Base-by-base conservation (phyloP, 192 early-diverging fungal genomes). In the Coemansia sp. region DNA sequence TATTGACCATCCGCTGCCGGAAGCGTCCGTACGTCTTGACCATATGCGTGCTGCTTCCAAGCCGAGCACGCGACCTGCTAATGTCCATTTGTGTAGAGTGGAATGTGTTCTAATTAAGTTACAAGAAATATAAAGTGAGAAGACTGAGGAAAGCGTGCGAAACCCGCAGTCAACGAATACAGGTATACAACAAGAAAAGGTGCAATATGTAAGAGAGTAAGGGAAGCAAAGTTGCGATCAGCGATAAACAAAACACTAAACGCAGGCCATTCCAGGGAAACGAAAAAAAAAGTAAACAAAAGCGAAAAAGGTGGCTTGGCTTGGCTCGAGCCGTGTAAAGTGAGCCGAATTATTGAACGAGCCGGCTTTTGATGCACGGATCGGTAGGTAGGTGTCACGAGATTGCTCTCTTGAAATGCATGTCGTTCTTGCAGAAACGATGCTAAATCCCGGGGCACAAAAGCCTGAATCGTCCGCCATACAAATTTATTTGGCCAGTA, bases 11-110 rank as follows among this genome's bases (percentile, higher is more conserved):
- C 19, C 77, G 71, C 41, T 79, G 71, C 23, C 64, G 64, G 40
- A 74, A 67, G 1, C 77, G 63, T 2, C 77, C 77, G 52, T 79
- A 79, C 30, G 77, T 79, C 28, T 74, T 79, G 55, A 79, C 71
- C 64, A 74, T 64, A 7, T 70, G 71, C 41, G 71, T 54, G 40
- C 50, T 33, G 19, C 55, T 52, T 7, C 68, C 71, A 20, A 70
- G 60, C 22, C 77, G 71, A 10, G 58, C 29, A 41, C 64, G 76
- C 55, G 70, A 64, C 57, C 57, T 60, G 23, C 71, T 61, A 58
- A 64, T 70, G 30, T 74, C 77, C 77, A 79, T 79, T 62, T 61
- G 30, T 25, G 33, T 48, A 25, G 25, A 27, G 9, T 8, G 45
- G 6, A 22, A 22, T 13, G 6, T 48, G 4, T 0, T 22, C 5